Base-by-base conservation (phyloP, 2,329 filamentous ascomycete genomes). In the Apiospora phragmitis region DNA sequence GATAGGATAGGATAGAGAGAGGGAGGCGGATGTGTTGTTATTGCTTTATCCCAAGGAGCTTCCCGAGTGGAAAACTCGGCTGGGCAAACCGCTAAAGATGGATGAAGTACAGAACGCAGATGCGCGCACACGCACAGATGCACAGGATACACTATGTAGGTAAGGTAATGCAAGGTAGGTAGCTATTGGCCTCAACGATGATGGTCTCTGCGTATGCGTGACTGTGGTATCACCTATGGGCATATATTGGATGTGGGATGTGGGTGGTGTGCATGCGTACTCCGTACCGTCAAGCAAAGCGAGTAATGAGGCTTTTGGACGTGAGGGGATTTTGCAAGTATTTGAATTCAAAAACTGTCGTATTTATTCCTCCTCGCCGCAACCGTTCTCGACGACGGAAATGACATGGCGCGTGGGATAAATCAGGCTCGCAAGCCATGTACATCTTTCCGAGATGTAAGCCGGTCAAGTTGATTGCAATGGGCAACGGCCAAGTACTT, bases 221-320 rank as follows among this genome's bases (percentile, higher is more conserved):
- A 62, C 55, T n/a, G 55, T 62, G 55, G 55, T 62, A 62, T 62
- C 55, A 62, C 55, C 55, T 62, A 32, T 62, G 55, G 55, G 55
- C 32, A 62, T 62, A 38, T 62, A 62, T 62, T 62, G 55, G 55
- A 62, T 62, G 32, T 62, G 55, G 55, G 55, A 62, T 62, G 32
- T 62, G 55, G 55, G 55, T 62, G 55, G 55, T 62, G 55, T 62
- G 55, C 55, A 62, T 62, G 55, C 29, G 32, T n/a, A 12, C 14
- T 9, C 38, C 38, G 7, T 38, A 24, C 55, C 29, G 29, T 35
- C 51, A n/a, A 59, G 51, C 51, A 59, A 35, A 59, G 51, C 51
- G 35, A 59, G 29, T 12, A 35, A 14, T 51, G 14, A 35, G 29
- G 26, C 29, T 59, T 59, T 16, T 59, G 51, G 9, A 38, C 21